Evolutionary conservation across 139 green algal genomes (phyloP).

Genomic region (Haematococcus lacustris): DNA sequence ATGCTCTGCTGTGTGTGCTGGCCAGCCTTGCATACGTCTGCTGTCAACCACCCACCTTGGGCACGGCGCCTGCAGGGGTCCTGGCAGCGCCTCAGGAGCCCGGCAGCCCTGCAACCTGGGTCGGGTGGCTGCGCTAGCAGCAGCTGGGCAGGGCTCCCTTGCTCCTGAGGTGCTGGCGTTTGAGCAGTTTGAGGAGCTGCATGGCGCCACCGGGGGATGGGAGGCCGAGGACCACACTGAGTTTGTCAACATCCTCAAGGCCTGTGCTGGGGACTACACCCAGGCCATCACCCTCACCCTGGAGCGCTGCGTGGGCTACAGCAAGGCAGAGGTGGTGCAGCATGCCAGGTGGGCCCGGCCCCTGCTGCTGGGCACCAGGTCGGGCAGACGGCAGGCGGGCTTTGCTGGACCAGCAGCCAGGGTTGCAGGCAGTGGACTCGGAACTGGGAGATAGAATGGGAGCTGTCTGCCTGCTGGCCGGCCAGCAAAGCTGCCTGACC

Average conservation of each 20-base stretch:
- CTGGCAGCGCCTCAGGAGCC: too few species aligned
- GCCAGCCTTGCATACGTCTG: too few species aligned
- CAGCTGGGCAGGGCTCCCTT: background rate
- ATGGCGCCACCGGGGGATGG: conserved; percentile 20
- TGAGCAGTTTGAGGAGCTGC: conserved; percentile 14
- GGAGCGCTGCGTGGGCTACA: conserved; percentile 21
- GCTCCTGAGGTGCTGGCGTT: conserved; percentile 15
- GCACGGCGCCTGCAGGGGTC: too few species aligned
- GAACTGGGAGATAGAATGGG: background rate
- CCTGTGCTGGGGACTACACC: conserved; percentile 24
- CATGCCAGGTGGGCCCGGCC: conserved; percentile 8
- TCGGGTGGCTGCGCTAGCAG: too few species aligned
- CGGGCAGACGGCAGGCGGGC: background rate
- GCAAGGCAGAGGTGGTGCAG: conserved; percentile 10
- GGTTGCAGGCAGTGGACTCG: too few species aligned
- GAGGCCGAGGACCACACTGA: conserved; percentile 24
- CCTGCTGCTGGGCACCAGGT: background rate
- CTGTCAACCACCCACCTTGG: too few species aligned
- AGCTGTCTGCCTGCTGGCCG: background rate
- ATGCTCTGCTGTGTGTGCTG: too few species aligned
- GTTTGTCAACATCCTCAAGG: conserved; percentile 19
- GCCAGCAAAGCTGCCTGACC: background rate
- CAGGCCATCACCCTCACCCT: conserved; percentile 13
- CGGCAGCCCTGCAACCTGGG: too few species aligned
- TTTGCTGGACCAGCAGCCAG: background rate